Conservation (phyloP, 768 basidiomycete species). For the Boletus rubropictus region DNA sequence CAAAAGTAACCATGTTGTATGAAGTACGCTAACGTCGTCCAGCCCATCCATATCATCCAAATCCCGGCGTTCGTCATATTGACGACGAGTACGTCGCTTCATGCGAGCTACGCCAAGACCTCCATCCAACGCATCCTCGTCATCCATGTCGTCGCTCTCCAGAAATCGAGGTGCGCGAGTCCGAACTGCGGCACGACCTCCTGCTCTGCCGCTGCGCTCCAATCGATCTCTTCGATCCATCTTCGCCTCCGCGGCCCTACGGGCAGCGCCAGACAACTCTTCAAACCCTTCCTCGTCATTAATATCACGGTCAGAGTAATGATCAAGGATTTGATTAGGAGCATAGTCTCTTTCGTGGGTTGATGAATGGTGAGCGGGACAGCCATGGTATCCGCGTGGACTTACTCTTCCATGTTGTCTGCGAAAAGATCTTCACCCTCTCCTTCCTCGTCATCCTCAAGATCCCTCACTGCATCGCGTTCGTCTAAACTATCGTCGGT, state of each 20-base stretch:
- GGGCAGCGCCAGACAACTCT: conserved; percentile 59
- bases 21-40: conserved; percentile 60
- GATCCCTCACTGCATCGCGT: conserved; percentile 56
- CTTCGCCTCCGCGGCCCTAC: conserved; percentile 77
- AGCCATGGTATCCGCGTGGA: conserved; percentile 6
- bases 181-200: conserved; percentile 69
- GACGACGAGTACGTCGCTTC: conserved; percentile 76
- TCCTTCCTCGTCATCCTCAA: conserved; percentile 69
- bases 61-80: conserved; percentile 91
- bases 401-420: conserved; percentile 69
- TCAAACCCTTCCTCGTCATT: conserved; percentile 74
- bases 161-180: conserved; percentile 85
- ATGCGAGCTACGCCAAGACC: conserved; percentile 64
- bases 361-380: conserved; percentile 8
- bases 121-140: conserved; percentile 65
- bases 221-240: conserved; percentile 86
- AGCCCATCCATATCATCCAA: conserved; percentile 86
- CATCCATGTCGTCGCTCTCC: conserved; percentile 74
- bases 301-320: conserved; percentile 81
- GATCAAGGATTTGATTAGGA: conserved; percentile 73
- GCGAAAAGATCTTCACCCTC: conserved; percentile 92
- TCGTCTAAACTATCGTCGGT: conserved; percentile 78
- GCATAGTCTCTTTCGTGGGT: conserved; percentile 67
- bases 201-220: conserved; percentile 60
- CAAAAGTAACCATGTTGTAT: not conserved